Conservation (phyloP, 164 flowering plant genomes). For the Tinospora cordifolia region DNA sequence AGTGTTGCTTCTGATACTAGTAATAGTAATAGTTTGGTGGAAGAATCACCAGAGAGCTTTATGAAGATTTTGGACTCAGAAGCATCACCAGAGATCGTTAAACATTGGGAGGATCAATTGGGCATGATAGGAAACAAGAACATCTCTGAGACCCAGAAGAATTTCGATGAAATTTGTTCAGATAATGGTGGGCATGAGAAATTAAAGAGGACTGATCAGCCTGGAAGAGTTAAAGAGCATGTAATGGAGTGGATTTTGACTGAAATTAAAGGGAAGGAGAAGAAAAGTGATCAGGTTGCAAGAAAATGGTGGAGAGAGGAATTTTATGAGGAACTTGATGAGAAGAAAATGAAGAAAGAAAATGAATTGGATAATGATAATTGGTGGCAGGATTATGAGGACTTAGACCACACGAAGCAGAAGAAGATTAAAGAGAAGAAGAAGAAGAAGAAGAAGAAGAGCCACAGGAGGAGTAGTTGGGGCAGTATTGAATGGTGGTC, state of each 20-base stretch:
- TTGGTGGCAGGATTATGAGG: slow-evolving; percentile 38
- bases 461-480: slow-evolving; percentile 38
- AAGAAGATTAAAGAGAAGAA: background rate
- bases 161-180: slow-evolving; percentile 49
- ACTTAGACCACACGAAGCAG: slow-evolving; percentile 24
- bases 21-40: slow-evolving; percentile 35
- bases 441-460: slow-evolving; percentile 26
- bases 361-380: slow-evolving; percentile 20
- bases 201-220: slow-evolving; percentile 31
- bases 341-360: slow-evolving; percentile 31
- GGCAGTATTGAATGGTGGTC: slow-evolving; percentile 84
- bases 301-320: slow-evolving; percentile 97
- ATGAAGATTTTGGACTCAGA: slow-evolving; percentile 34
- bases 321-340: slow-evolving; percentile 63
- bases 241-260: slow-evolving; percentile 75
- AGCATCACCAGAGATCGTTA: slow-evolving; percentile 31
- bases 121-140: slow-evolving; percentile 36
- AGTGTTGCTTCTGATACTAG: slow-evolving; percentile 50
- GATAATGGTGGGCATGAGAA: slow-evolving; percentile 54
- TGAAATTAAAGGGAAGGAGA: slow-evolving; percentile 74
- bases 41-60: slow-evolving; percentile 39
- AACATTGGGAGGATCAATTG: too few species aligned
- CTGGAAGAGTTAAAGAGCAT: slow-evolving; percentile 77
- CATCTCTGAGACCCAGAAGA: slow-evolving; percentile 36
- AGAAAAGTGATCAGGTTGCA: slow-evolving; percentile 49